Base-by-base conservation (phyloP, 1,139 yeast species). In the Pichia sp. region DNA sequence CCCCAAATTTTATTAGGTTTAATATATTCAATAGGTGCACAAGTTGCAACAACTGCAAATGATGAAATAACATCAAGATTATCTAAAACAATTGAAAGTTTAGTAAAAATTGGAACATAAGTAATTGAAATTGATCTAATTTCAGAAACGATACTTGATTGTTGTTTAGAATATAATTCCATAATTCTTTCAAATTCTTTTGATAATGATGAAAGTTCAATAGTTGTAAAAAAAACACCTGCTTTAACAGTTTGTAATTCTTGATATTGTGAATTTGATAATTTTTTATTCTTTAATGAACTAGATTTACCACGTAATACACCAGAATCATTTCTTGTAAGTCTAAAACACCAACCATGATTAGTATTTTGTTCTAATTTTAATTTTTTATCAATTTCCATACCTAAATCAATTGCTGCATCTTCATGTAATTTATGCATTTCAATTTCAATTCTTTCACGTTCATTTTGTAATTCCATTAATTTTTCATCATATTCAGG, bases 341-440 rank as follows among this genome's bases (percentile, higher is more conserved):
- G 76, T 52, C 97, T 72, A 69, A 89, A 76, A 59, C 96, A 87
- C 94, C 95, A 89, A 11, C 97, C 96, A 60, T 85, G 93, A 24
- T 75, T 76, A 50, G 75, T 81, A 57, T 89, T 96, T 41, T 83
- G 77, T 57, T 91, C 98, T 38, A 93, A 66, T 60, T 91, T 91
- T 50, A 93, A 70, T 60, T 88, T 88, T 63, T 86, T 87, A 45
- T 86, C 95, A 5, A 81, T 70, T 46, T 89, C 97, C 63, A 88
- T 76, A 18, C 76, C 75, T 36, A 91, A 71, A 51, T 84, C 94
- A 20, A 80, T 84, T 2, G 84, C 86, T 4, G 80, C 80, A 8
- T 72, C 72, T 24, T 66, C 58, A 56, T 88, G 95, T 38, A 79
- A 72, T 2, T 66, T 61, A 42, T 72, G 68, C 48, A 93, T 85